Base-by-base conservation (phyloP, 106 monocot species). In the Dioscorea dumetorum region DNA sequence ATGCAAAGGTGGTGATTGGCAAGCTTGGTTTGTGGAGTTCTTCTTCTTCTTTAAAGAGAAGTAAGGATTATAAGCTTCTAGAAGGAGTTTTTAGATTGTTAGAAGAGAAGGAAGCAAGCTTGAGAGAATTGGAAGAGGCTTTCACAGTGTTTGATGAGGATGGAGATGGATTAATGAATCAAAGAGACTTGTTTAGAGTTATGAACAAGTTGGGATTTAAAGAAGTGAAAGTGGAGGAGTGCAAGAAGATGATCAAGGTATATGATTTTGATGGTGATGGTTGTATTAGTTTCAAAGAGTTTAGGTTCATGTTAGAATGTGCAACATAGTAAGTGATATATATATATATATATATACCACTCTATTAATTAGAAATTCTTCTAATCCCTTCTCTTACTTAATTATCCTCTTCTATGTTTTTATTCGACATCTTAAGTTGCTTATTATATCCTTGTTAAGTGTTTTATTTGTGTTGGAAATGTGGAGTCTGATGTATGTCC, bases 141-240 rank as follows among this genome's bases (percentile, higher is more conserved):
- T 87, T 87, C 69, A 33, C 24, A 6, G 87, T 87, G 59, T 87
- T 80, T 56, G 87, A 87, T 52, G 51, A 62, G 65, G 71, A 83
- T 32, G 80, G 77, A 33, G 80, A 87, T 54, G 87, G 83, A 21
- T 83, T 74, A 53, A 80, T 87, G 59, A 77, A 57, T 12, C 33
- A 77, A 1, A 53, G 12, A 35, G 83, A 87, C 74, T 24, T 87
- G 71, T 58, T 72, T 71, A 74, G 66, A 24, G 81, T 85, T 57
- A 17, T 85, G 73, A 21, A 62, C 34, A 71, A 59, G 50, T 24
- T 84, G 23, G 84, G 80, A 52, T 62, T 84, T 9, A 73, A 80
- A 14, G 78, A 77, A 22, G 24, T 32, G 33, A 57, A 35, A 49
- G 16, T 71, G 33, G 72, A 76, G 62, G 76, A 81, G 20, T 81